Evolutionary conservation across 176 grass and related monocot genomes (phyloP).

Genomic region (Phragmites australis): DNA sequence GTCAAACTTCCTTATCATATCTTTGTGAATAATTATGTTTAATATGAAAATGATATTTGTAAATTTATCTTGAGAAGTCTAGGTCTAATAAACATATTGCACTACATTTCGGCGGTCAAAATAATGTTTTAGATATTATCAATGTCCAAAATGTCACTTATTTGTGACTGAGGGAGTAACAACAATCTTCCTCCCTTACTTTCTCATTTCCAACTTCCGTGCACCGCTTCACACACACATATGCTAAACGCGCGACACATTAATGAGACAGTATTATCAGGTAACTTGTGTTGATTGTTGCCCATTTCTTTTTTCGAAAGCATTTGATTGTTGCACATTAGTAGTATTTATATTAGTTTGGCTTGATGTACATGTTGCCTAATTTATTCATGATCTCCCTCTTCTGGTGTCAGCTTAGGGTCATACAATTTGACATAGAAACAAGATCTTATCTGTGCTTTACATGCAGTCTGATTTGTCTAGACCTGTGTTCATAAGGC

Average conservation of each 20-base stretch:
- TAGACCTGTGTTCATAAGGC: background rate
- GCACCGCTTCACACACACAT: background rate
- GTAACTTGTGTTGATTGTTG: background rate
- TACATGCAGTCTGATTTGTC: background rate
- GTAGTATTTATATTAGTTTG: background rate
- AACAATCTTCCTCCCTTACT: background rate
- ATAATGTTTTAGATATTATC: background rate
- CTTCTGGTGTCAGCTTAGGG: background rate
- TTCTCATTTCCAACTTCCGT: background rate
- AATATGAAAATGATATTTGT: background rate
- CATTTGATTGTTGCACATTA: background rate
- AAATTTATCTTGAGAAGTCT: background rate
- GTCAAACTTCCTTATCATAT: background rate
- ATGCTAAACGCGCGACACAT: background rate
- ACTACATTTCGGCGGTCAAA: background rate
- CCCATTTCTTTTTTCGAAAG: background rate
- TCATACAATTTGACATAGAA: constrained; percentile 14
- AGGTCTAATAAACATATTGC: background rate
- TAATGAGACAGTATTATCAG: background rate
- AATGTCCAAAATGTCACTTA: background rate
- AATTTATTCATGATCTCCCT: background rate
- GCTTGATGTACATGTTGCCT: background rate
- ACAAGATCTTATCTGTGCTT: background rate
- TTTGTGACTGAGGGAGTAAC: background rate
- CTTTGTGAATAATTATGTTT: background rate